A percentile compares a stretch with the other conserved stretches of the same genome.
These are phyloP conservation scores for Omphalea diandra DNA, from an alignment of 441 rosid genomes.

Conservation along the genomic window DNA sequence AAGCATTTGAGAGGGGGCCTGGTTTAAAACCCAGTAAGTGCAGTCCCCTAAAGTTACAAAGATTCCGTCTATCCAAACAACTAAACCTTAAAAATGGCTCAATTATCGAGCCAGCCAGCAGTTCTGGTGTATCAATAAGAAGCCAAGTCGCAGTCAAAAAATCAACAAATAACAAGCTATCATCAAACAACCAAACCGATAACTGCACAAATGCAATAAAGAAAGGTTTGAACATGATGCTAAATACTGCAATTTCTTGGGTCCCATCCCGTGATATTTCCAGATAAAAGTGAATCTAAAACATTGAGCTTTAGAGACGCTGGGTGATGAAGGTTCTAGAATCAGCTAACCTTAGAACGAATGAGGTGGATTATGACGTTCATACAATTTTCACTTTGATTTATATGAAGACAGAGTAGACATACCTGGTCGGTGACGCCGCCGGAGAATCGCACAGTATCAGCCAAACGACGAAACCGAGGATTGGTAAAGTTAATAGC, in stretches of 20 bases:
- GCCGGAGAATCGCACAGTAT: constrained; percentile 14
- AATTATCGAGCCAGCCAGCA: no score
- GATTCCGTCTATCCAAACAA: background rate
- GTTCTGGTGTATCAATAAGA: no score
- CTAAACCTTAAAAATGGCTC: no score
- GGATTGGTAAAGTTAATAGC: constrained; percentile 26
- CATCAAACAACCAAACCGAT: background rate
- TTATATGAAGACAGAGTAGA: background rate
- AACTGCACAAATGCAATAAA: background rate
- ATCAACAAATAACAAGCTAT: background rate
- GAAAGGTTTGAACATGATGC: background rate
- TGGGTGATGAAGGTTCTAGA: no score
- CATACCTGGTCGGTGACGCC: constrained; percentile 31
- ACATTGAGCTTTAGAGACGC: background rate
- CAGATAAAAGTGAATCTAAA: background rate
- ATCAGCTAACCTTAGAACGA: background rate
- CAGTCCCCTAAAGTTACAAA: background rate
- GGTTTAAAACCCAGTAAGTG: background rate
- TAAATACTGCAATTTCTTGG: background rate
- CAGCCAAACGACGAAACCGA: background rate
- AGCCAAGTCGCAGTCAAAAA: background rate
- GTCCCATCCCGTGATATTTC: background rate
- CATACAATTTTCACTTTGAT: background rate
- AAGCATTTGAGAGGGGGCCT: background rate
- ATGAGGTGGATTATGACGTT: background rate